phyloP scores from a whole-genome alignment of 257 asterid genomes.

The Anisodus acutangulus region DNA sequence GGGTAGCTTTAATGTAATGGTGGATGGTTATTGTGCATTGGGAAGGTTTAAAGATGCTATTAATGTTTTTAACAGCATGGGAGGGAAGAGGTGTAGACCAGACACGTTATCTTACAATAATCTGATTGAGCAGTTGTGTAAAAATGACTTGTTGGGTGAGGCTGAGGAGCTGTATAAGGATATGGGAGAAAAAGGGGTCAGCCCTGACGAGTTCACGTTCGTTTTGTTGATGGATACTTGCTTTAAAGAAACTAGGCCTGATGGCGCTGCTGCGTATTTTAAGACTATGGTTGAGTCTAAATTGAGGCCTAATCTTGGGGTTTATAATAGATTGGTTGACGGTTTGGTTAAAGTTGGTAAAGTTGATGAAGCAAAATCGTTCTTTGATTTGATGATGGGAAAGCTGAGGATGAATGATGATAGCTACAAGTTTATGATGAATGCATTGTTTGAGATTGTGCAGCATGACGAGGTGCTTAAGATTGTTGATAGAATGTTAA shows the following conservation, averaged over 20 bases:
- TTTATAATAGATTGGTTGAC: slow-evolving; percentile 70
- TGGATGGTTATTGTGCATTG: slow-evolving; percentile 73
- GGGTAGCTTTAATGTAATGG: slow-evolving; percentile 86
- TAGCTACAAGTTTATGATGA: slow-evolving; percentile 76
- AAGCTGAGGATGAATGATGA: slow-evolving; percentile 86
- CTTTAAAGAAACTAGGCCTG: slow-evolving; percentile 71
- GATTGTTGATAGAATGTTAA: slow-evolving; percentile 68
- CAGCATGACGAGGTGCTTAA: slow-evolving; percentile 77
- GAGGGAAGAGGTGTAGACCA: slow-evolving; percentile 73
- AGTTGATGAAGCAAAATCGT: slow-evolving; percentile 78
- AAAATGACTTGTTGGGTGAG: slow-evolving; percentile 60
- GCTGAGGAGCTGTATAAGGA: slow-evolving; percentile 82
- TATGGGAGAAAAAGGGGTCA: slow-evolving; percentile 69
- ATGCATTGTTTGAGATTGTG: slow-evolving; percentile 61
- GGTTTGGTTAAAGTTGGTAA: slow-evolving; percentile 82
- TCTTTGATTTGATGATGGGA: slow-evolving; percentile 80
- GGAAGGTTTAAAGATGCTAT: slow-evolving; percentile 74
- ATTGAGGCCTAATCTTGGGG: slow-evolving; percentile 77
- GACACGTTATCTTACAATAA: slow-evolving; percentile 80
- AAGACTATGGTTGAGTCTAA: slow-evolving; percentile 86
- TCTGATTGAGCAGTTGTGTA: slow-evolving; percentile 82
- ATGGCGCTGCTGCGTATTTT: slow-evolving; percentile 79
- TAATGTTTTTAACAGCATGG: slow-evolving; percentile 74
- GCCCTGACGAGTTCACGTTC: slow-evolving; percentile 83
- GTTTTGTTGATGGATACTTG: slow-evolving; percentile 84